A percentile compares a stretch with the other conserved stretches of the same genome.
phyloP scores from a whole-genome alignment of 768 basidiomycete species.

The Coprinopsis cinerea region DNA sequence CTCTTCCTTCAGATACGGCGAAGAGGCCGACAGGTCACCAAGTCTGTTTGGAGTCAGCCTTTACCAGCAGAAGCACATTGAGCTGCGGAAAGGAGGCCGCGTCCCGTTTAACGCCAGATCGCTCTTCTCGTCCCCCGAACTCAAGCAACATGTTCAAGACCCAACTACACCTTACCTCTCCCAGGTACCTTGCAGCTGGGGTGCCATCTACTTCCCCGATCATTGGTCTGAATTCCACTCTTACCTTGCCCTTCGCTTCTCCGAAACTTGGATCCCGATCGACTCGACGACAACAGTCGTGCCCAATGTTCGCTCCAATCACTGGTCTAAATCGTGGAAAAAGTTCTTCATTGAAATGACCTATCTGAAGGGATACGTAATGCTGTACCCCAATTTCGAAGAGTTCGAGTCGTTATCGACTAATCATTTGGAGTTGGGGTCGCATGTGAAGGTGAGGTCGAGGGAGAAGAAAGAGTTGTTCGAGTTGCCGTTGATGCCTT shows the following conservation, averaged over 20 bases:
- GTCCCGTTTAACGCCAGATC: conserved; percentile 59
- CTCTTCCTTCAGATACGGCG: conserved; percentile 51
- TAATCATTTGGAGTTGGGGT: conserved; percentile 84
- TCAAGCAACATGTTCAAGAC: too few relatives aligned
- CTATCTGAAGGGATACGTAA: conserved; percentile 75
- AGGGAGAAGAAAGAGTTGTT: conserved; percentile 60
- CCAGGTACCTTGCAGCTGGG: conserved; percentile 88
- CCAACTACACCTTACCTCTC: conserved; percentile 72
- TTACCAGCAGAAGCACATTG: conserved; percentile 81
- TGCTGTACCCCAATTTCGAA: conserved; percentile 85
- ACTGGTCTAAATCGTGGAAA: conserved; percentile 83
- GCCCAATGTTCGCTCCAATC: conserved; percentile 71
- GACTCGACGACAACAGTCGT: conserved; percentile 52
- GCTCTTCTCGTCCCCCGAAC: conserved; percentile 40
- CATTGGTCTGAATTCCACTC: conserved; percentile 85
- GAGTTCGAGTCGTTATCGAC: conserved; percentile 73
- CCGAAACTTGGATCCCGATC: conserved; percentile 37
- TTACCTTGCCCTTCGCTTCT: conserved; percentile 68
- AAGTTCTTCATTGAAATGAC: conserved; percentile 84
- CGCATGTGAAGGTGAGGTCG: conserved; percentile 63
- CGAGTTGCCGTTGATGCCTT: conserved; percentile 61
- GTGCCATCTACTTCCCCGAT: conserved; percentile 84
- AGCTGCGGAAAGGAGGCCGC: conserved; percentile 64
- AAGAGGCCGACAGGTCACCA: conserved; percentile 29
- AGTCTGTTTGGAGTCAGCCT: conserved; percentile 76